A percentile compares a stretch with the other conserved stretches of the same genome.
Conservation (phyloP, 345 rosid genomes). For the Populus ilicifolia region DNA sequence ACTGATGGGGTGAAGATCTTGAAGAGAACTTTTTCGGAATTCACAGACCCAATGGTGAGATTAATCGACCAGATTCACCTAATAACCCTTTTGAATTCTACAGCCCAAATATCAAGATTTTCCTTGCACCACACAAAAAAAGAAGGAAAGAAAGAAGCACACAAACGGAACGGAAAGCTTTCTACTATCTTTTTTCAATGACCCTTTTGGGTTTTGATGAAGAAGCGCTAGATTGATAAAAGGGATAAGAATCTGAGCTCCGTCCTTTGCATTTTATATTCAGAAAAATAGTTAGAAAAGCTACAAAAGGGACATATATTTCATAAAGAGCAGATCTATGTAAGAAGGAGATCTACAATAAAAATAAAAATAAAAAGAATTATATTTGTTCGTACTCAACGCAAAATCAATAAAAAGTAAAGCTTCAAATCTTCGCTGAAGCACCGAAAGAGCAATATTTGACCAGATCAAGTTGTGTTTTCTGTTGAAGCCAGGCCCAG, state of each 20-base stretch:
- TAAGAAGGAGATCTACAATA: not conserved
- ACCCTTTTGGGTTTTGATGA: not conserved
- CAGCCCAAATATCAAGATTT: slow-evolving; percentile 6
- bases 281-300: not conserved
- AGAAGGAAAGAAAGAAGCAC: not conserved
- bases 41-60: not conserved
- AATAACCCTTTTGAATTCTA: not conserved
- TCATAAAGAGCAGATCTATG: slow-evolving; percentile 15
- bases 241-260: slow-evolving; percentile 13
- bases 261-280: slow-evolving; percentile 9
- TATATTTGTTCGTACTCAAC: not conserved
- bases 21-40: not conserved
- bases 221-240: not conserved
- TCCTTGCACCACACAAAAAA: not conserved
- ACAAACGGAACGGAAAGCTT: not conserved
- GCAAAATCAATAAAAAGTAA: not conserved
- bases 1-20: slow-evolving; percentile 15
- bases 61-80: not conserved
- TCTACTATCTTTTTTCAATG: not conserved
- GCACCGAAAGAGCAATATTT: not conserved
- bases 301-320: slow-evolving; percentile 5
- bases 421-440: not conserved
- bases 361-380: not conserved
- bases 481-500: not conserved
- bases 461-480: slow-evolving; percentile 16